These are phyloP conservation scores for Psilocybe cyanescens DNA, from an alignment of 768 basidiomycete genomes.

Conservation along the genomic window DNA sequence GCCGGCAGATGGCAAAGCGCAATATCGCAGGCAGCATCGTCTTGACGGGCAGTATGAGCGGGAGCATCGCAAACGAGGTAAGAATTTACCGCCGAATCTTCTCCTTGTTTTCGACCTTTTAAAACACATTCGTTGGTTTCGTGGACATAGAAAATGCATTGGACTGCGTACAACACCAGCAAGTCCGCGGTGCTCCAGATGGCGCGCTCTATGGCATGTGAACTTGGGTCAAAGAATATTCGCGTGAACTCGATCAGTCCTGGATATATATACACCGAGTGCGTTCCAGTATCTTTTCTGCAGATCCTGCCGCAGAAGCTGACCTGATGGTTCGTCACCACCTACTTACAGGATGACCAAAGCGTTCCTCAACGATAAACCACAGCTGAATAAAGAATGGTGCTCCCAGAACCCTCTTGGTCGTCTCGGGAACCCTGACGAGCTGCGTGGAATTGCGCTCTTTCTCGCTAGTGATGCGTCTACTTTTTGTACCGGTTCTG, in stretches of 20 bases:
- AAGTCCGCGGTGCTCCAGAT: slow-evolving; percentile 84
- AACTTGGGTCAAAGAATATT: slow-evolving; percentile 67
- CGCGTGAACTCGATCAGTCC: slow-evolving; percentile 76
- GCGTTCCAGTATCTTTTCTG: slow-evolving; percentile 1
- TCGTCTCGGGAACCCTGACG: slow-evolving; percentile 67
- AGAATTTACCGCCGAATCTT: not conserved
- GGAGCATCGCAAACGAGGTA: slow-evolving; percentile 56
- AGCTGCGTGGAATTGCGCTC: slow-evolving; percentile 65
- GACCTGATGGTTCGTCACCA: not conserved
- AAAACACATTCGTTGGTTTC: not conserved
- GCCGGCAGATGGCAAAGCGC: slow-evolving; percentile 56
- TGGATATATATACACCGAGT: slow-evolving; percentile 74
- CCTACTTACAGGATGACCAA: slow-evolving; percentile 27
- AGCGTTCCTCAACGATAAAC: slow-evolving; percentile 44
- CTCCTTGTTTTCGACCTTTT: not conserved
- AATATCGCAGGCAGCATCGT: slow-evolving; percentile 57
- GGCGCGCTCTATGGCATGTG: slow-evolving; percentile 77
- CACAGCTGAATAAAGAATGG: slow-evolving; percentile 59
- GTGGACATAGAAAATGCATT: slow-evolving; percentile 45
- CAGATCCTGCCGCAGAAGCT: not conserved
- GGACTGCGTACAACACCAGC: slow-evolving; percentile 75
- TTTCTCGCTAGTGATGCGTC: slow-evolving; percentile 76
- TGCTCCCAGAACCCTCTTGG: slow-evolving; percentile 64
- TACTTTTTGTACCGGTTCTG: slow-evolving; percentile 76
- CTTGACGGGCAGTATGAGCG: slow-evolving; percentile 64